phyloP scores from a whole-genome alignment of 495 filamentous ascomycete species.

The Penicillium macrosclerotiorum region DNA sequence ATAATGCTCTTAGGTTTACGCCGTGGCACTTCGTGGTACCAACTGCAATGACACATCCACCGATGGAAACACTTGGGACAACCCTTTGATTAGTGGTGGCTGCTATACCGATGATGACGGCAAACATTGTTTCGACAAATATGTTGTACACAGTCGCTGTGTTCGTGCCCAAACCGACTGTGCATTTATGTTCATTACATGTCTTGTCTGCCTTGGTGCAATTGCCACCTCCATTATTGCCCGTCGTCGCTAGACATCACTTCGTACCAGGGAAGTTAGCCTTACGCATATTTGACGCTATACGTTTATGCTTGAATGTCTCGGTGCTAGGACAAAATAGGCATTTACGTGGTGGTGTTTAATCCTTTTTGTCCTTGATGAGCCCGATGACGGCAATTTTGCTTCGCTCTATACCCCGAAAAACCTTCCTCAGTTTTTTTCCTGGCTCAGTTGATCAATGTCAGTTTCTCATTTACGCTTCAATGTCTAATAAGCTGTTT shows the following conservation, averaged over 20 bases:
- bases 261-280: too few relatives aligned
- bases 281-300: too few relatives aligned
- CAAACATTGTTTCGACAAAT: constrained; percentile 12
- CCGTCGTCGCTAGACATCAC: neutral
- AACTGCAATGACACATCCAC: constrained; percentile 5
- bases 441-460: too few relatives aligned
- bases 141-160: constrained; percentile 24
- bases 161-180: constrained; percentile 24
- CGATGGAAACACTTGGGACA: constrained; percentile 4
- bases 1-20: constrained; percentile 39
- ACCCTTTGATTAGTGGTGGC: constrained; percentile 12
- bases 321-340: too few relatives aligned
- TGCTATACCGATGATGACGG: constrained; percentile 2
- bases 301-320: too few relatives aligned
- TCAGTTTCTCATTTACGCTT: too few relatives aligned
- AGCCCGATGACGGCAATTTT: too few relatives aligned
- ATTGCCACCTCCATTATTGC: constrained; percentile 8
- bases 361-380: too few relatives aligned
- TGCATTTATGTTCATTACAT: constrained; percentile 30
- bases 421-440: too few relatives aligned
- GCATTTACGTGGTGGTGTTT: too few relatives aligned
- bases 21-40: constrained; percentile 32
- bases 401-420: too few relatives aligned
- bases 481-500: too few relatives aligned
- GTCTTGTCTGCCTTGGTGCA: constrained; percentile 17